Percentiles rank a stretch among this genome's conserved stretches.
Evolutionary conservation across 331 rosid genomes (phyloP).

Genomic region (Spiraea crenata): DNA sequence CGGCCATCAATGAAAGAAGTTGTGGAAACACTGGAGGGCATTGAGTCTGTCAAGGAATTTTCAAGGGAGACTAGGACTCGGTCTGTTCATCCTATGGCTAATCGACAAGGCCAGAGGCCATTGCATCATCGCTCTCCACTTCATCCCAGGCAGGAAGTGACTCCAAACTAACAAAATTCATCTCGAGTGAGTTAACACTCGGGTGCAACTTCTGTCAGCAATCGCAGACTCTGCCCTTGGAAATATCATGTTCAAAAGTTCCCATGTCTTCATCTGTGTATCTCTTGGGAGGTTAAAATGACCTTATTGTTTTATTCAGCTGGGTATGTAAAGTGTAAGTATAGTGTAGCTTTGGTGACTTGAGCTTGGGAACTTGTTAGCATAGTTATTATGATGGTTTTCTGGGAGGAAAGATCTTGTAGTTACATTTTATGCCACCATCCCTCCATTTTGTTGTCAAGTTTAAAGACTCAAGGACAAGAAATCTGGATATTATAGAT

Average conservation of each 20-base stretch:
- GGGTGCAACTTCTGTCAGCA: slow-evolving; percentile 1
- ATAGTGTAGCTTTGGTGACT: slow-evolving; percentile 5
- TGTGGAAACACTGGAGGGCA: slow-evolving; percentile 56
- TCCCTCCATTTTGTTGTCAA: not conserved
- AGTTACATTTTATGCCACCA: not conserved
- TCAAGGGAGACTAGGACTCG: slow-evolving; percentile 44
- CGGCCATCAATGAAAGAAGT: slow-evolving; percentile 88
- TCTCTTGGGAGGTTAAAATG: slow-evolving; percentile 13
- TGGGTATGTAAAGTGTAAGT: slow-evolving; percentile 22
- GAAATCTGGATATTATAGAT: no score
- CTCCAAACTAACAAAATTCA: slow-evolving; percentile 26
- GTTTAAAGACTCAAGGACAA: not conserved
- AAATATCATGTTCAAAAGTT: not conserved
- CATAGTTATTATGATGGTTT: not conserved
- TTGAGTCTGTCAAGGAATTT: slow-evolving; percentile 52
- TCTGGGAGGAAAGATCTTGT: not conserved
- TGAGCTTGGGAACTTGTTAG: not conserved
- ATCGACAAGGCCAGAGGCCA: slow-evolving; percentile 39
- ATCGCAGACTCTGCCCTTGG: not conserved
- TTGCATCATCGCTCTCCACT: slow-evolving; percentile 61
- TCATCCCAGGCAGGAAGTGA: slow-evolving; percentile 32
- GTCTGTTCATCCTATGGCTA: slow-evolving; percentile 30
- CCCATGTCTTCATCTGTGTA: slow-evolving; percentile 15
- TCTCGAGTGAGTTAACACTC: slow-evolving; percentile 20
- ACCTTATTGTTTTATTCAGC: slow-evolving; percentile 5